phyloP scores from a whole-genome alignment of 2,329 filamentous ascomycete species.

The Penicillium sp. region DNA sequence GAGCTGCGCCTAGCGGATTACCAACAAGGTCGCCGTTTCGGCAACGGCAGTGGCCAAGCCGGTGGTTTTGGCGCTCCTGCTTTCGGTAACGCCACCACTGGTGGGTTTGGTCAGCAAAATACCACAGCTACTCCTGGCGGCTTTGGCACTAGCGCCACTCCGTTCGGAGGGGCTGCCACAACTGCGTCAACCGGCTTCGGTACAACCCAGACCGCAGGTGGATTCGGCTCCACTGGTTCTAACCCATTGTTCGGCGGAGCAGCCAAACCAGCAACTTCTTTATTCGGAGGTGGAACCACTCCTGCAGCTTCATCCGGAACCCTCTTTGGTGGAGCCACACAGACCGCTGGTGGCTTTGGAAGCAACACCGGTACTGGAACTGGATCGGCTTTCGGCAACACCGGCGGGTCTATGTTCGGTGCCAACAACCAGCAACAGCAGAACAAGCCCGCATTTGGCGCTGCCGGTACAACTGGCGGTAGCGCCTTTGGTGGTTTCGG shows the following conservation, averaged over 20 bases:
- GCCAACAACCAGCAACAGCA: constrained; percentile 36
- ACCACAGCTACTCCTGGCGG: constrained; percentile 29
- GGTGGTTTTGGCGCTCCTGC: constrained; percentile 76
- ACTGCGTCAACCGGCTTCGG: constrained; percentile 47
- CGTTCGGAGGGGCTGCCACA: constrained; percentile 39
- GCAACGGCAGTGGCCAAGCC: constrained; percentile 75
- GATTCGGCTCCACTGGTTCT: constrained; percentile 36
- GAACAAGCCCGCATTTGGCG: constrained; percentile 40
- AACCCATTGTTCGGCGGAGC: constrained; percentile 43
- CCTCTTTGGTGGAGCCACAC: constrained; percentile 5
- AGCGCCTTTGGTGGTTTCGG: constrained; percentile 41
- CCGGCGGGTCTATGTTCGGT: constrained; percentile 47
- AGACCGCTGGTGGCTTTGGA: constrained; percentile 20
- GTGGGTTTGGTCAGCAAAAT: constrained; percentile 47
- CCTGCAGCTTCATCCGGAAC: constrained; percentile 29
- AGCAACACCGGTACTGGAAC: constrained; percentile 27
- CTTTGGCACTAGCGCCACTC: constrained; percentile 48
- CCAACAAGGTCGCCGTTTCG: constrained; percentile 77
- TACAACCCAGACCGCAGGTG: constrained; percentile 41
- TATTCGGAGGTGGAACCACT: constrained; percentile 42
- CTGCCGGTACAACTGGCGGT: constrained; percentile 29
- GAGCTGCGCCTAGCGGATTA: constrained; percentile 83
- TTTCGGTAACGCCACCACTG: constrained; percentile 46
- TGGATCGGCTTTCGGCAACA: constrained; percentile 30
- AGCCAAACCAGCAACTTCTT: constrained; percentile 30